Evolutionary conservation across 164 flowering plant species (phyloP).

Genomic region (Magnolia officinalis): DNA sequence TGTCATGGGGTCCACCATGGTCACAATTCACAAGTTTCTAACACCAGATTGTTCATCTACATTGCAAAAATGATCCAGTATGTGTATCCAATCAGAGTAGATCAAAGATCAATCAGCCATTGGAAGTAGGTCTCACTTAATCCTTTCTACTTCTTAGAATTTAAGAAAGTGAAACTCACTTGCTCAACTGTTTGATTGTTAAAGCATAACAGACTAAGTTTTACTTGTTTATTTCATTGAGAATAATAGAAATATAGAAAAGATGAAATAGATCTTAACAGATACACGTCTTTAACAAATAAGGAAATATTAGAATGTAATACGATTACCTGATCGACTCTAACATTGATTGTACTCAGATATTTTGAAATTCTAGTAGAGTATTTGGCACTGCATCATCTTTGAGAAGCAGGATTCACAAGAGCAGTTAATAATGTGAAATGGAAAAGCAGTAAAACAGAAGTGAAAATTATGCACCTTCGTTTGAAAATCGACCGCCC

Average conservation of each 20-base stretch:
- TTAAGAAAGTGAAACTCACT: too few relatives aligned
- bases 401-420: background rate
- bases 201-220: too few relatives aligned
- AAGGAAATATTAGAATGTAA: too few relatives aligned
- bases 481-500: constrained; percentile 49
- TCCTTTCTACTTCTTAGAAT: too few relatives aligned
- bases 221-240: too few relatives aligned
- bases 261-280: too few relatives aligned
- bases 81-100: background rate
- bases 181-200: too few relatives aligned
- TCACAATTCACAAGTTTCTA: background rate
- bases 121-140: too few relatives aligned
- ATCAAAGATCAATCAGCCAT: background rate
- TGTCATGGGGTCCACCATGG: background rate
- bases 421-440: too few relatives aligned
- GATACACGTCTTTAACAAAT: too few relatives aligned
- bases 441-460: background rate
- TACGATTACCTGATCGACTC: too few relatives aligned
- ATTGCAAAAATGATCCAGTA: background rate
- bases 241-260: too few relatives aligned
- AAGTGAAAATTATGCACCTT: constrained; percentile 29
- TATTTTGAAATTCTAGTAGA: background rate
- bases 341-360: background rate
- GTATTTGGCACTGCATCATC: background rate
- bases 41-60: background rate